Evolutionary conservation across 2,329 filamentous ascomycete genomes (phyloP), one percentile per base, ranked within the genome.

Genomic region (Chaetomiaceae sp.): DNA sequence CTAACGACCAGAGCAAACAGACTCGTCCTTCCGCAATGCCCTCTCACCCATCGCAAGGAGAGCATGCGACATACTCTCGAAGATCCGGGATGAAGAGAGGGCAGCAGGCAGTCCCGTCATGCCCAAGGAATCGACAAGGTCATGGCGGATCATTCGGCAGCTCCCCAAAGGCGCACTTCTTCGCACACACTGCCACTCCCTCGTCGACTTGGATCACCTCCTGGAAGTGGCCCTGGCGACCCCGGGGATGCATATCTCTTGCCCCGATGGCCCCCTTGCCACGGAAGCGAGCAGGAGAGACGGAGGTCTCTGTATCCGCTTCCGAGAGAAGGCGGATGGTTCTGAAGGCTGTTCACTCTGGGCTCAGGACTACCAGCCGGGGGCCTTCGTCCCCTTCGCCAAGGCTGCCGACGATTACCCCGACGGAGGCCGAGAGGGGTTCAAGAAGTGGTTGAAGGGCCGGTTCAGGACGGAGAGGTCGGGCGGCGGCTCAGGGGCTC

Each of bases 151-250:
- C 60, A 79, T 96, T 14, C 80, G 84, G 53, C 79, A 74, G 57
- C 89, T 97, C 87, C 92, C 92, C 23, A 97, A 97, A 67, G 93
- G 92, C 12, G 78, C 85, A 8, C 73, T 95, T 25, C 71, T 95
- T 54, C 91, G 97, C 71, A 89, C 89, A 38, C 91, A 97, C 68
- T 73, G 95, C 64, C 88, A 95, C 67, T 89, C 91, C 60, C 95
- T 95, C 83, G 86, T 95, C 44, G 87, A 96, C 66, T 82, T 90
- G 57, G 86, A 89, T 64, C 95, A 83, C 72, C 71, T 96, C 7
- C 77, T 95, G 34, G 78, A 84, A 5, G 76, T 86, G 60, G 80
- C 88, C 2, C 75, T 97, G 56, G 72, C 75, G 10, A 85, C 82
- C 0, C 81, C 84, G 0, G 88, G 88, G 1, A 85, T 96, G 62